Evolutionary conservation across 202 grass and related monocot species (phyloP).

Genomic region (Eragrostis tef): DNA sequence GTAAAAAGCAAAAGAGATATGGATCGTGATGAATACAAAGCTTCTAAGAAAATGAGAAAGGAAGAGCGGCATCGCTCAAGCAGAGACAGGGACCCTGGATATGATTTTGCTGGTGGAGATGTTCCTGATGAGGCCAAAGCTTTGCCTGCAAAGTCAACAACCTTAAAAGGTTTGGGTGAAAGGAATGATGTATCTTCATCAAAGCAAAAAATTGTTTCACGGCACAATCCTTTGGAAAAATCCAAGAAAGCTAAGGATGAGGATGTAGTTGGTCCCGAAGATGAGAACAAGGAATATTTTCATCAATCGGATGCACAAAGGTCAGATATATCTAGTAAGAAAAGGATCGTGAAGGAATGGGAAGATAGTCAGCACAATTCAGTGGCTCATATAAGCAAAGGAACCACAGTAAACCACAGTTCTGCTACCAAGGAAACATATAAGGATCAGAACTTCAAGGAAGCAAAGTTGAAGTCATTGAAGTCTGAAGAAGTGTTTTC

Average conservation of each 20-base stretch:
- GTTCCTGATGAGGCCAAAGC: conserved; percentile 51
- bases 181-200: conserved; percentile 54
- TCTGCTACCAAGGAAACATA: conserved; percentile 49
- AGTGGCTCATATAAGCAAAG: conserved; percentile 48
- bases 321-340: conserved; percentile 62
- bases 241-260: conserved; percentile 59
- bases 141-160: conserved; percentile 52
- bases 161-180: conserved; percentile 48
- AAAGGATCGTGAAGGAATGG: conserved; percentile 68
- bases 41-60: conserved; percentile 83
- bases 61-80: conserved; percentile 56
- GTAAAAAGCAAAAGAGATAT: conserved; percentile 78
- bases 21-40: conserved; percentile 63
- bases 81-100: conserved; percentile 58
- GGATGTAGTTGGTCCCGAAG: conserved; percentile 47
- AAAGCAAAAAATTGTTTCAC: conserved; percentile 52
- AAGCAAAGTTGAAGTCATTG: conserved; percentile 58
- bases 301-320: conserved; percentile 61
- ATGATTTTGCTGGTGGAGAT: conserved; percentile 49
- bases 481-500: conserved; percentile 56
- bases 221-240: conserved; percentile 47
- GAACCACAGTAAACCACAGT: conserved; percentile 37
- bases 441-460: conserved; percentile 54
- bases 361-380: conserved; percentile 62
- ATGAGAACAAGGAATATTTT: conserved; percentile 54